Evolutionary conservation across 768 basidiomycete species (phyloP), one percentile per base, ranked within the genome.

Genomic region (Leccinum imitatum): DNA sequence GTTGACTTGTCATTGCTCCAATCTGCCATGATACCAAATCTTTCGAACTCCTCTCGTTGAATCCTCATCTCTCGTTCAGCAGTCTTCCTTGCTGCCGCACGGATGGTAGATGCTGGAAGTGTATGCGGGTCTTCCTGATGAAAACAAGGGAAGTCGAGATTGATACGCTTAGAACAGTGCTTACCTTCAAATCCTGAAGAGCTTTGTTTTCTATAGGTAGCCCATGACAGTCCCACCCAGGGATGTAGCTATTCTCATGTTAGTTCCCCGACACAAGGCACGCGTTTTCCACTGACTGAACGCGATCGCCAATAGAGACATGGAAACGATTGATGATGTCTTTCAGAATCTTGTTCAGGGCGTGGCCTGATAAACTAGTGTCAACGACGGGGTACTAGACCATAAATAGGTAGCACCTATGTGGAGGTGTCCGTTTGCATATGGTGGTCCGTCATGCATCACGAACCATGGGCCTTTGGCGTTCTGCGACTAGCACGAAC

Each of bases 201-300:
- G 95, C 91, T 68, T 97, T 98, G 65, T 93, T 93, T 72, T 98
- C 96, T 61, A 98, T 98, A 0, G 96, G 96, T 13, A 98, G 84
- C 6, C 96, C 96, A 71, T 99, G 96, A 67, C 96, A 98, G 69
- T 99, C 96, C 93, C 94, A 99, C 10, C 96, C 96, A 37, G 96
- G 95, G 14, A 91, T 74, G 75, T 95, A 98, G 68, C 96, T 98
- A 59, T n/a, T 13, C 37, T 46, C 41, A 55, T 41, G 30, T 62
- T 46, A 61, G 54, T 21, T 48, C 50, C 23, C n/a, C 0, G 3
- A 21, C 31, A 48, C 10, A 50, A 58, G 13, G 7, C 4, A 51
- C 46, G 25, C n/a, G 31, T 50, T 14, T 30, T 63, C 53, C 35
- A 70, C 90, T 72, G 64, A 96, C 94, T 95, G 87, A 47, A 98